Percentiles rank a stretch among this genome's conserved stretches.
Evolutionary conservation across 495 filamentous ascomycete genomes (phyloP).

Genomic region (Letharia columbiana): DNA sequence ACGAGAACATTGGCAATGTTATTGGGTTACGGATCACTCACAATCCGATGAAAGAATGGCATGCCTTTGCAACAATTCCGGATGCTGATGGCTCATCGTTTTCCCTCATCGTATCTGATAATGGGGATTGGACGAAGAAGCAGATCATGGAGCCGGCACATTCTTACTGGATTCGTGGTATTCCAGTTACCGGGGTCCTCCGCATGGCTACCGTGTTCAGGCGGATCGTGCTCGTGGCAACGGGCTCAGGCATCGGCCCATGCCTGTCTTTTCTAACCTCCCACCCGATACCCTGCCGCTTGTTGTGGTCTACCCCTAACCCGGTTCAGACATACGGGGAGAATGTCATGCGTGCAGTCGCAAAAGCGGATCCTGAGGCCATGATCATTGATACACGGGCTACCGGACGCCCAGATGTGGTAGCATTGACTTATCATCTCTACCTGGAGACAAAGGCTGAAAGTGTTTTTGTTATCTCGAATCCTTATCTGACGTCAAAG

Average conservation of each 20-base stretch:
- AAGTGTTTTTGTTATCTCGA: slow-evolving; percentile 69
- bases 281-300: slow-evolving; percentile 42
- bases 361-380: slow-evolving; percentile 43
- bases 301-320: slow-evolving; percentile 51
- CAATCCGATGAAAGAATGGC: slow-evolving; percentile 63
- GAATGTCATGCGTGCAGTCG: slow-evolving; percentile 43
- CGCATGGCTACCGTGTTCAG: slow-evolving; percentile 63
- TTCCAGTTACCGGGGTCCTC: slow-evolving; percentile 59
- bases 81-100: slow-evolving; percentile 44
- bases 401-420: slow-evolving; percentile 44
- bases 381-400: slow-evolving; percentile 47
- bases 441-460: slow-evolving; percentile 53
- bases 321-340: slow-evolving; percentile 48
- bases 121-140: slow-evolving; percentile 72
- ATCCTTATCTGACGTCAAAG: slow-evolving; percentile 60
- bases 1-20: slow-evolving; percentile 37
- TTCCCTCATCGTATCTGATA: slow-evolving; percentile 65
- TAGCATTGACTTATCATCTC: slow-evolving; percentile 49
- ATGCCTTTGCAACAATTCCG: slow-evolving; percentile 69
- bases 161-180: slow-evolving; percentile 47
- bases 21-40: slow-evolving; percentile 44
- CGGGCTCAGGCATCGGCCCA: slow-evolving; percentile 75
- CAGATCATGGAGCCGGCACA: slow-evolving; percentile 47
- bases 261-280: slow-evolving; percentile 44
- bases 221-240: slow-evolving; percentile 65